Evolutionary conservation across 2,329 filamentous ascomycete species (phyloP), one percentile per base, ranked within the genome.

Genomic region (Rutstroemia sp.): DNA sequence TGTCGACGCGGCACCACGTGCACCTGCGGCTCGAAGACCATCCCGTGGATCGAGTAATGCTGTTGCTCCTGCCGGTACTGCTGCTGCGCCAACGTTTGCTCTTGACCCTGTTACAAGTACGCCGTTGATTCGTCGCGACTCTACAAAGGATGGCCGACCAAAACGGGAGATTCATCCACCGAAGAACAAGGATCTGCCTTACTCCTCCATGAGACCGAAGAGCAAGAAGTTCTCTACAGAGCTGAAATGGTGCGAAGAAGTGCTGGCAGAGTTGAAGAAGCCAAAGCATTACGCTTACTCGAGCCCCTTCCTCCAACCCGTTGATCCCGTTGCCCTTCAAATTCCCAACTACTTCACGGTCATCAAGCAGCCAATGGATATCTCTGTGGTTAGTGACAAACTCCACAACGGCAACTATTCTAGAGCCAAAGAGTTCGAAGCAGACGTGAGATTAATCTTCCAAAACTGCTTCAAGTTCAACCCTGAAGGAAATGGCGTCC

Each of bases 291-390:
- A 76, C 56, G 68, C 73, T 2, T 75, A 86, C 62, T 89, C 89
- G 45, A 78, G 79, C 55, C 86, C 88, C 58, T 99, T 99, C 74
- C 75, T 89, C 65, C 75, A 81, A 7, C 88, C 94, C 0, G 94
- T 99, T 19, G 94, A 99, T 69, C 91, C 94, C 0, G 92, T 97
- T 38, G 92, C 92, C 0, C 76, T 97, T 54, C 91, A 92, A 69
- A 96, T 97, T 58, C 94, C 94, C 0, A 86, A 87, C 23, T 99
- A 99, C 70, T 89, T 94, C 70, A 90, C 87, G 66, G 78, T 97
- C 60, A 91, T 99, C 74, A 97, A 96, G 77, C 90, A 92, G 69
- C 94, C 94, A 0, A 99, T 97, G 92, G 92, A 99, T 70, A 77
- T 96, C 50, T 78, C 80, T 16, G 96, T 89, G n/a, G 87, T 96